Base-by-base conservation (phyloP, 2,329 filamentous ascomycete genomes). In the Aspergillus sp. region DNA sequence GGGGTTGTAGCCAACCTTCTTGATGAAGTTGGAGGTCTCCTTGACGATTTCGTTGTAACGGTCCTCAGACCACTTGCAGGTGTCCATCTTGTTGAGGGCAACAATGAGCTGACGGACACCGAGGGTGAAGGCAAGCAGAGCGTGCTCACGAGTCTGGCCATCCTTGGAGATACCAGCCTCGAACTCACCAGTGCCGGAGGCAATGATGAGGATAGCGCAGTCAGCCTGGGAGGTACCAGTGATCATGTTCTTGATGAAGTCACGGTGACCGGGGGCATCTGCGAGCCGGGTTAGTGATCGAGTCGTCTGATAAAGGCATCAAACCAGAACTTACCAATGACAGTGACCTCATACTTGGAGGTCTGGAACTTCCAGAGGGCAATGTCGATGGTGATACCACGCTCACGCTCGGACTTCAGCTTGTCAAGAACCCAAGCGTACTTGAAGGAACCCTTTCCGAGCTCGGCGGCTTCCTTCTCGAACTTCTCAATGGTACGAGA, bases 191-290 rank as follows among this genome's bases (percentile, higher is more conserved):
- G 91, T 96, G 86, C 94, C 94, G 75, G 94, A 91, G 73, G 93
- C 94, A 82, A 99, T 99, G 84, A 99, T 97, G 85, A 99, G 92
- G 80, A 99, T 91, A 76, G 94, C 94, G 83, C 94, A 97, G 78
- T 99, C 94, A 72, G 94, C 94, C 89, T 97, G 94, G 80, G 94
- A 99, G 76, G 94, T 97, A 92, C 94, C 94, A 88, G 94, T 97
- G 81, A 99, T 99, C 94, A 99, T 99, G 92, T 97, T 99, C 93
- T 99, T 99, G 91, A 99, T 97, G 87, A 97, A 99, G 78, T 99
- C 94, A 94, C 94, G 93, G 83, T 99, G 94, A 82, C 94, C 94
- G 75, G 94, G 94, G 79, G 94, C 94, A 76, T 99, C 90, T 88
- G 66, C 9, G 44, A 60, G 50, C 49, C 40, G 1, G 31, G 50